Base-by-base conservation (phyloP, 352 stramenopile species). In the Globisporangium paroecandrum region DNA sequence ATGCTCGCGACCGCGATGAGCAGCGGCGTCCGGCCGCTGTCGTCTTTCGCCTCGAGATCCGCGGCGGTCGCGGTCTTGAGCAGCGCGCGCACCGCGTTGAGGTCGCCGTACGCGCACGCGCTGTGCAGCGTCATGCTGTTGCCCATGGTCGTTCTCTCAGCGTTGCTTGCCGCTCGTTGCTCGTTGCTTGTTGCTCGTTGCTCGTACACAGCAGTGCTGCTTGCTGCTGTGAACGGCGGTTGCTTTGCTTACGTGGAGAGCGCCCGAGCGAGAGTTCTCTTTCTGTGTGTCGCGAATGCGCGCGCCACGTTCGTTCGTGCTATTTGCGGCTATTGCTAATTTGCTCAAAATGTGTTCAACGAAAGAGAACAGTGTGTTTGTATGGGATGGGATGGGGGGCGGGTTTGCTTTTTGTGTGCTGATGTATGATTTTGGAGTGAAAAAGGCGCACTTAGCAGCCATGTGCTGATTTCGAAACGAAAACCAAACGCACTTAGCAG, bases 71-170 rank as follows among this genome's bases (percentile, higher is more conserved):
- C 79, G 3, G 74, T 86, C 71, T 82, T 81, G 7, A 96, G 76
- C 68, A 96, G 74, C 20, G 73, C 68, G 65, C 79, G 76, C 36
- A 93, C 77, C 46, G 79, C 69, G 32, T 51, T 65, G 60, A 96
- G 64, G 70, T 96, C 88, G 24, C 85, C 78, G 64, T 85, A 86
- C 62, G 85, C 80, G 69, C 86, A 94, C n/a, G 81, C 79, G 73
- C 85, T 92, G 70, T 92, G 85, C 62, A 96, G 75, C 68, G 88
- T 93, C 70, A 89, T 72, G 34, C 70, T 89, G 73, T 94, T 94
- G 70, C 88, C 88, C 88, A 96, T 96, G 58, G 36, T 54, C 36
- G 57, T 63, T 60, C 9, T 5, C 18, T 34, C 27, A 34, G 25
- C 34, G 4, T 34, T 4, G 15, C 1, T 20, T 43, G 12, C 18